These are phyloP conservation scores for Lasiosphaeriaceae sp. DNA, from an alignment of 495 filamentous ascomycete species.

Conservation along the genomic window DNA sequence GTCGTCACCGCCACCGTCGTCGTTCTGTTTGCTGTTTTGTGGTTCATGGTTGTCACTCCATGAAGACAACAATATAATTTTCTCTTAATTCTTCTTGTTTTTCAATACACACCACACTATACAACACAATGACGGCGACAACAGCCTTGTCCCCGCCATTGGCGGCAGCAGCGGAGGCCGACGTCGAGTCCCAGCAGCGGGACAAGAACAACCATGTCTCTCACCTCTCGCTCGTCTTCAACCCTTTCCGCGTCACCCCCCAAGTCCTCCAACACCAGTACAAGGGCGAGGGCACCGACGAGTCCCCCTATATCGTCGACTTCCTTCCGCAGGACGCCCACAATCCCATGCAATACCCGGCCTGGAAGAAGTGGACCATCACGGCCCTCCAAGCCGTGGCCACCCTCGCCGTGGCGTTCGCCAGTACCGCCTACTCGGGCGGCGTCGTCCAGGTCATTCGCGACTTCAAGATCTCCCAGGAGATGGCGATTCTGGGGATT, in stretches of 20 bases:
- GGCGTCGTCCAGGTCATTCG: constrained; percentile 59
- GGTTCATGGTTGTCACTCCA: too few species aligned
- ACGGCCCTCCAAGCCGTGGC: constrained; percentile 61
- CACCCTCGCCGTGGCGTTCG: constrained; percentile 71
- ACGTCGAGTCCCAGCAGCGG: constrained; percentile 26
- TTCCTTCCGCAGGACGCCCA: constrained; percentile 69
- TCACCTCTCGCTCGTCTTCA: constrained; percentile 28
- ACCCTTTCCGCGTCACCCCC: constrained; percentile 36
- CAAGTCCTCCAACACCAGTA: constrained; percentile 58
- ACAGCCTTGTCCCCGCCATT: background rate
- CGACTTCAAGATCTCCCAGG: constrained; percentile 56
- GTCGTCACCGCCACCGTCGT: too few species aligned
- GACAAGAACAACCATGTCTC: constrained; percentile 8
- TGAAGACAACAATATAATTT: too few species aligned
- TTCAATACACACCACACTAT: background rate
- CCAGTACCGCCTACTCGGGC: constrained; percentile 72
- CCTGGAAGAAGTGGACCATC: constrained; percentile 65
- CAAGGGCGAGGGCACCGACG: constrained; percentile 64
- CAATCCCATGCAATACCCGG: constrained; percentile 66
- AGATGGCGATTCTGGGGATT: constrained; percentile 62
- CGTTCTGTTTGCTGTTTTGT: too few species aligned
- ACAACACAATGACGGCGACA: background rate
- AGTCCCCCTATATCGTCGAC: constrained; percentile 70
- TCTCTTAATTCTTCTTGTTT: too few species aligned
- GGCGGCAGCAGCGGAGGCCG: constrained; percentile 5